phyloP scores from a whole-genome alignment of 805 yeast genomes.

The Saturnispora sekii region DNA sequence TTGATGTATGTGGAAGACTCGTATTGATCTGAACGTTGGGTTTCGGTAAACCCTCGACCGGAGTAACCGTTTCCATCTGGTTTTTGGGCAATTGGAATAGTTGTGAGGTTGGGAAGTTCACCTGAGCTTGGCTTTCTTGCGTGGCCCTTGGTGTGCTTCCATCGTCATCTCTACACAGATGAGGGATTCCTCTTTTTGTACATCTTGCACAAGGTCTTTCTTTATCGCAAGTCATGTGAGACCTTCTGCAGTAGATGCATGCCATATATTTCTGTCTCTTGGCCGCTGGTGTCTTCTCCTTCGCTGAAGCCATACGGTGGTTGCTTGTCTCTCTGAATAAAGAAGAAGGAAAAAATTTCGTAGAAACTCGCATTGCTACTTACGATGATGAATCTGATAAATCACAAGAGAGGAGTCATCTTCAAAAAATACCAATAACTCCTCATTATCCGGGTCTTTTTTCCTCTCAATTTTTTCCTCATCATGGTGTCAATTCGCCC shows the following conservation, averaged over 20 bases:
- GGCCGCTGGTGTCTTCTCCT: not conserved
- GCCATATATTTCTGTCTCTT: constrained; percentile 50
- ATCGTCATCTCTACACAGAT: constrained; percentile 66
- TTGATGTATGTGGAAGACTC: too few species aligned
- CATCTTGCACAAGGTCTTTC: constrained; percentile 72
- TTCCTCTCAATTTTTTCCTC: too few species aligned
- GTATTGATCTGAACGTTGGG: not conserved
- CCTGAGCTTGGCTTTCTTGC: not conserved
- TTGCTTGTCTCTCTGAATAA: not conserved
- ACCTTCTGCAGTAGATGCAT: constrained; percentile 84
- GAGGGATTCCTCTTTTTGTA: constrained; percentile 78
- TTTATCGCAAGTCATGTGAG: constrained; percentile 90
- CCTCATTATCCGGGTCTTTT: too few species aligned
- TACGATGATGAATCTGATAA: not conserved
- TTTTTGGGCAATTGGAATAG: constrained; percentile 4
- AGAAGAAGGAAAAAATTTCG: not conserved
- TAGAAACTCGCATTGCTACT: constrained; percentile 1
- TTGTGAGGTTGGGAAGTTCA: constrained; percentile 4
- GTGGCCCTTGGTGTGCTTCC: not conserved
- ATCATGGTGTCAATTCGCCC: too few species aligned
- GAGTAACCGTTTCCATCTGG: constrained; percentile 1
- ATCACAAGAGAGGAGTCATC: too few species aligned
- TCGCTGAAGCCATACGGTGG: too few species aligned
- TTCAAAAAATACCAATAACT: too few species aligned
- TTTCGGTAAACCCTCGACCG: constrained; percentile 4